Conservation (phyloP, 73 alveolate species). For the Paramecium primaurelia region DNA sequence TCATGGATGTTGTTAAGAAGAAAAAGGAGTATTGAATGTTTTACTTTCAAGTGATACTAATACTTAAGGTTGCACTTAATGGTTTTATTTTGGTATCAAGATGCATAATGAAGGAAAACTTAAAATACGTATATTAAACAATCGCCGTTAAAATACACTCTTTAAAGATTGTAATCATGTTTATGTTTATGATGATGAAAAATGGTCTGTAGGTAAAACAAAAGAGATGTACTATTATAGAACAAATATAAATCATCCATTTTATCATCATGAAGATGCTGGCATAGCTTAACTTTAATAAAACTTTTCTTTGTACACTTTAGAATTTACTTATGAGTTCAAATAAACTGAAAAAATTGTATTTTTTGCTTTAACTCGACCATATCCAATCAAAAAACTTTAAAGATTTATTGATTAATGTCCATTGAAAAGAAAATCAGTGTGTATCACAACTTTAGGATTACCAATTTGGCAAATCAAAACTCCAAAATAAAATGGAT, state of each 20-base stretch:
- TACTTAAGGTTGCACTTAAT: conserved; percentile 57
- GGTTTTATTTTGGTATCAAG: conserved; percentile 62
- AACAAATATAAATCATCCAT: conserved; percentile 41
- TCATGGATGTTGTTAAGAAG: conserved; percentile 35
- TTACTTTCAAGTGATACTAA: conserved; percentile 49
- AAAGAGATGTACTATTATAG: conserved; percentile 21
- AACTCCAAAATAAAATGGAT: neutral
- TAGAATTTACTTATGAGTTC: conserved; percentile 21
- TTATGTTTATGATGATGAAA: conserved; percentile 5
- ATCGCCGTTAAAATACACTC: conserved; percentile 33
- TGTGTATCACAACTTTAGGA: neutral
- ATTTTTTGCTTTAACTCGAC: neutral
- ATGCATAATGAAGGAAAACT: neutral
- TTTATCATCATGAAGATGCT: conserved; percentile 9
- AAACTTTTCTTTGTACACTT: neutral
- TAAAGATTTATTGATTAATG: neutral
- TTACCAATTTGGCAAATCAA: neutral
- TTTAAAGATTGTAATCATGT: conserved; percentile 15
- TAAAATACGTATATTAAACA: conserved; percentile 10
- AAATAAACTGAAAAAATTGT: neutral
- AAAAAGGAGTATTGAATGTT: neutral
- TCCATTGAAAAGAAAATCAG: neutral
- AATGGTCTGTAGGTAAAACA: conserved; percentile 17
- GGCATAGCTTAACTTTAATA: neutral
- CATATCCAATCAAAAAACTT: conserved; percentile 5